Percentiles rank a stretch among this genome's conserved stretches.
Conservation (phyloP, 768 basidiomycete species). For the Russula dissimulans region DNA sequence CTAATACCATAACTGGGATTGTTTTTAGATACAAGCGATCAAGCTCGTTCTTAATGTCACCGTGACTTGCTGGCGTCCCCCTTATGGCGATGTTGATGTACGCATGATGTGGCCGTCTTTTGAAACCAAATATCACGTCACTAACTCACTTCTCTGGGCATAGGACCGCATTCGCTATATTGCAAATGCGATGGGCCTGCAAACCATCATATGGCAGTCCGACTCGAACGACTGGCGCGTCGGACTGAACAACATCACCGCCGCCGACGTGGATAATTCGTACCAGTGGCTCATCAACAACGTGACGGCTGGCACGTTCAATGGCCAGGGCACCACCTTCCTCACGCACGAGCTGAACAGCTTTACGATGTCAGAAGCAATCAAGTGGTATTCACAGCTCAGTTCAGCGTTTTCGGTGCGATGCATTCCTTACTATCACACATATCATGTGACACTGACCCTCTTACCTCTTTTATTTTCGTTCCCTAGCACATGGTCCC, state of each 20-base stretch:
- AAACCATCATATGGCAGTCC: conserved; percentile 65
- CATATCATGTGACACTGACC: not conserved
- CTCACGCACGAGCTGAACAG: conserved; percentile 53
- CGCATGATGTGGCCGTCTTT: not conserved
- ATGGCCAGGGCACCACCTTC: conserved; percentile 36
- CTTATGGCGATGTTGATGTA: conserved; percentile 55
- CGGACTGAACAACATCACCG: not conserved
- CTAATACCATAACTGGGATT: not conserved
- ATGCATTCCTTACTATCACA: not conserved
- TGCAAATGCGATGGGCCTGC: conserved; percentile 54
- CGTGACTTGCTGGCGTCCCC: conserved; percentile 53
- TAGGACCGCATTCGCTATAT: conserved; percentile 63
- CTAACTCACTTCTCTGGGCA: not conserved
- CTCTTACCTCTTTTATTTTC: not conserved
- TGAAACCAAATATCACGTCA: not conserved
- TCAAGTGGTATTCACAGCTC: conserved; percentile 41
- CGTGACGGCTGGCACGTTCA: conserved; percentile 4
- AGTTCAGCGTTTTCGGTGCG: conserved; percentile 38
- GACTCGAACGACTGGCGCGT: conserved; percentile 64
- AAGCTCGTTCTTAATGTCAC: conserved; percentile 48
- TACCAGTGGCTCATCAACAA: conserved; percentile 11
- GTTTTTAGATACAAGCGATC: conserved; percentile 38
- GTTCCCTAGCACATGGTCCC: conserved; percentile 36
- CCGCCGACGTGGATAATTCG: conserved; percentile 2
- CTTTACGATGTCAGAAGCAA: conserved; percentile 51